phyloP scores from a whole-genome alignment of 352 stramenopile species.

The Pythium brassicae region DNA sequence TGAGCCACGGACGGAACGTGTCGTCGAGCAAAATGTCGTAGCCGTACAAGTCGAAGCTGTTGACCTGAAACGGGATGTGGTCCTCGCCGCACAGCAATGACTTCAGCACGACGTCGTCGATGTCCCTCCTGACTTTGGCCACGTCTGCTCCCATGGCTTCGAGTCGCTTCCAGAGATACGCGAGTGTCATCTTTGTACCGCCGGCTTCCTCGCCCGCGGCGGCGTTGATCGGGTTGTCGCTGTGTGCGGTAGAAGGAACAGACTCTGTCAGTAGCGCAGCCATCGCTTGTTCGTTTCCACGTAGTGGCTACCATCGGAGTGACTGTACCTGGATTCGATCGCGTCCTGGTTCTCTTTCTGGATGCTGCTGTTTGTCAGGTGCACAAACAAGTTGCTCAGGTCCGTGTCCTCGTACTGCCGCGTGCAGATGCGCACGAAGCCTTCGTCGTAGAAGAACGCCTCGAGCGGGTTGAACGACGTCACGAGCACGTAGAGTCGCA shows the following conservation, averaged over 20 bases:
- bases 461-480: conserved; percentile 92
- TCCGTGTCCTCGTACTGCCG: conserved; percentile 70
- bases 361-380: conserved; percentile 95
- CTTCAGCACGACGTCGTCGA: conserved; percentile 83
- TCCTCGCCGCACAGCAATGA: conserved; percentile 86
- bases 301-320: too few species aligned
- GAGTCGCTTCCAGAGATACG: conserved; percentile 72
- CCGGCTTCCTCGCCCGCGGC: conserved; percentile 40
- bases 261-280: too few species aligned
- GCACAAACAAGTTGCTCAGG: conserved; percentile 85
- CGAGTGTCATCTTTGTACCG: conserved; percentile 81
- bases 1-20: conserved; percentile 88
- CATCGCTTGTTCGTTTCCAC: too few species aligned
- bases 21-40: conserved; percentile 94
- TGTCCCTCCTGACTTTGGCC: conserved; percentile 52
- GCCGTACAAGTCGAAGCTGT: conserved; percentile 93
- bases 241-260: too few species aligned
- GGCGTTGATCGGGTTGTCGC: conserved; percentile 37
- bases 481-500: conserved; percentile 93
- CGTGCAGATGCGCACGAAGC: conserved; percentile 90
- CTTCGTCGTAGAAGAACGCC: conserved; percentile 92
- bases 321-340: conserved; percentile 24
- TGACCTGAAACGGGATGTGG: conserved; percentile 87
- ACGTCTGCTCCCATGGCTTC: conserved; percentile 65
- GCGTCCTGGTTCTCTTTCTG: conserved; percentile 82